These are phyloP conservation scores for Calonectria pseudoturangicola DNA, from an alignment of 2,329 filamentous ascomycete species.

Conservation along the genomic window DNA sequence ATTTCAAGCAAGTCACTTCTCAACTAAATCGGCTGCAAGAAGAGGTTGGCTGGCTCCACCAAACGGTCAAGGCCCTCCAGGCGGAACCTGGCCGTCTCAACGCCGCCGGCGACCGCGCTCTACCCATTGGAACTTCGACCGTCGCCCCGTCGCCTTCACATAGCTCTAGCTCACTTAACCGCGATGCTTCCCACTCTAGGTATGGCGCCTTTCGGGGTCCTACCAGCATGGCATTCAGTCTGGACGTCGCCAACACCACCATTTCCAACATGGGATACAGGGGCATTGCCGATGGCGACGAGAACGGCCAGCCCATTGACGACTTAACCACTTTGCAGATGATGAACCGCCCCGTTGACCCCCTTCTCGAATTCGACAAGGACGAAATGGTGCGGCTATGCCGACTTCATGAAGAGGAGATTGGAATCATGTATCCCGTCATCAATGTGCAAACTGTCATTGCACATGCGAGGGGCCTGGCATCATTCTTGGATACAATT, in stretches of 20 bases:
- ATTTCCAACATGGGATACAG: conserved; percentile 93
- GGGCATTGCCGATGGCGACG: conserved; percentile 75
- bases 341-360: conserved; percentile 75
- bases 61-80: conserved; percentile 81
- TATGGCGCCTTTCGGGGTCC: conserved; percentile 86
- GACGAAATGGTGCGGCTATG: conserved; percentile 88
- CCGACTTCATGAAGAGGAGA: conserved; percentile 89
- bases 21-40: conserved; percentile 87
- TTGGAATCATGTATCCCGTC: conserved; percentile 94
- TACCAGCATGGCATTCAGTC: conserved; percentile 88
- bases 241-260: conserved; percentile 91
- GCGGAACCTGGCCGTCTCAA: conserved; percentile 68
- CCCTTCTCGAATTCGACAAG: conserved; percentile 85
- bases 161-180: conserved; percentile 61
- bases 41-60: conserved; percentile 86
- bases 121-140: conserved; percentile 57
- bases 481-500: conserved; percentile 80
- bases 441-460: conserved; percentile 84
- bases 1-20: conserved; percentile 87
- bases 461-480: conserved; percentile 80
- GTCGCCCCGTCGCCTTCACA: conserved; percentile 66
- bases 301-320: conserved; percentile 68
- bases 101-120: conserved; percentile 65
- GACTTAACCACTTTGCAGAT: conserved; percentile 43
- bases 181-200: conserved; percentile 69